Conservation (phyloP, 1,284 basidiomycete genomes). For the Lignosus rhinocerotis region DNA sequence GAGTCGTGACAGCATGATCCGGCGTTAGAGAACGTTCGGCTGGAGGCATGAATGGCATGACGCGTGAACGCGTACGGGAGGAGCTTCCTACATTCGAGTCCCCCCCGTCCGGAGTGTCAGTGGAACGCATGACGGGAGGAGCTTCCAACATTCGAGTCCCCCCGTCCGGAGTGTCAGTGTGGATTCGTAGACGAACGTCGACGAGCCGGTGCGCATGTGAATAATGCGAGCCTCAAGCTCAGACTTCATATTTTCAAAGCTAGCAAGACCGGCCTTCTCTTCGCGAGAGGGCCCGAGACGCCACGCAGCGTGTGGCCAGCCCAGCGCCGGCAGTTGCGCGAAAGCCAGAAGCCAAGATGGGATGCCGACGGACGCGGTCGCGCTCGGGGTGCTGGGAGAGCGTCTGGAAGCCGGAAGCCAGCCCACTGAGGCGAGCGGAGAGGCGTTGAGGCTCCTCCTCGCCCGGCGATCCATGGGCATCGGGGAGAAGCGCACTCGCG, state of each 20-base stretch:
- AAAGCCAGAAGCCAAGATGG: not conserved
- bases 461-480: conserved; percentile 16
- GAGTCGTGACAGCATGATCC: no score
- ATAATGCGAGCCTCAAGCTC: no score
- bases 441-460: not conserved
- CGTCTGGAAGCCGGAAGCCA: not conserved
- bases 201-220: not conserved
- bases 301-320: not conserved
- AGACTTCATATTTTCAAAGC: no score
- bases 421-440: not conserved
- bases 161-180: not conserved
- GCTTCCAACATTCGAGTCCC: not conserved
- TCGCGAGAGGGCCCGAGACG: not conserved
- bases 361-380: not conserved
- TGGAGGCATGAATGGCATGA: no score
- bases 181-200: not conserved
- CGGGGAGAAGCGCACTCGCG: conserved; percentile 16
- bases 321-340: not conserved
- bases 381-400: conserved; percentile 1
- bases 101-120: not conserved
- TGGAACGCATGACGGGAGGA: not conserved
- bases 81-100: not conserved
- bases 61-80: no score
- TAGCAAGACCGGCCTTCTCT: not conserved
- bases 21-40: no score